These are phyloP conservation scores for Spencermartinsiella europaea DNA, from an alignment of 805 yeast species.

Conservation along the genomic window DNA sequence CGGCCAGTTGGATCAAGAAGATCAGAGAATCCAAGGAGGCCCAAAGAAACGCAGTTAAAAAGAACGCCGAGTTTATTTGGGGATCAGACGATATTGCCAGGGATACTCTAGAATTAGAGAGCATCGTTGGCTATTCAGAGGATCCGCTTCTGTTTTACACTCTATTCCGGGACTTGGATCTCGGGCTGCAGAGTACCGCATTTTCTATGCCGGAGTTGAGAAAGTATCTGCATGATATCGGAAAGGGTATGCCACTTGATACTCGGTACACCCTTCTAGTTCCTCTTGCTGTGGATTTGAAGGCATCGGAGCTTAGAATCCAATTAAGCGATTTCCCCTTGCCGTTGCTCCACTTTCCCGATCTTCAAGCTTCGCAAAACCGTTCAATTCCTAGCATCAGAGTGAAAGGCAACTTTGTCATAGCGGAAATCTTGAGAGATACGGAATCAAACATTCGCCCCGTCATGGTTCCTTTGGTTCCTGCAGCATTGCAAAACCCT, in stretches of 20 bases:
- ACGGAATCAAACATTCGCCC: slow-evolving; percentile 52
- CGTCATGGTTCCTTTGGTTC: slow-evolving; percentile 57
- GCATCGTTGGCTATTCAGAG: slow-evolving; percentile 42
- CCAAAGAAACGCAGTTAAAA: slow-evolving; percentile 35
- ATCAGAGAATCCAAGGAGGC: slow-evolving; percentile 37
- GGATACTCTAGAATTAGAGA: slow-evolving; percentile 40
- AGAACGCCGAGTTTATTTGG: slow-evolving; percentile 30
- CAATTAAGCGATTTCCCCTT: slow-evolving; percentile 83
- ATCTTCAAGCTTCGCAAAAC: slow-evolving; percentile 34
- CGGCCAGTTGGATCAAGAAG: slow-evolving; percentile 67
- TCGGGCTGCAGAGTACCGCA: slow-evolving; percentile 46
- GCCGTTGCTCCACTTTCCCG: slow-evolving; percentile 73
- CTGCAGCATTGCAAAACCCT: slow-evolving; percentile 24
- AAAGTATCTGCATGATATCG: slow-evolving; percentile 61
- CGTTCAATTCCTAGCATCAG: slow-evolving; percentile 25
- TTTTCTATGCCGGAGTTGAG: slow-evolving; percentile 50
- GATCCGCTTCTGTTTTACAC: slow-evolving; percentile 52
- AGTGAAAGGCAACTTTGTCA: slow-evolving; percentile 58
- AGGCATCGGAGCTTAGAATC: slow-evolving; percentile 55
- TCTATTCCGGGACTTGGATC: slow-evolving; percentile 44
- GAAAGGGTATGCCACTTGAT: slow-evolving; percentile 77
- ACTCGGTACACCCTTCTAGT: slow-evolving; percentile 61
- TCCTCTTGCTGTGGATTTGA: slow-evolving; percentile 57
- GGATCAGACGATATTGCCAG: slow-evolving; percentile 27
- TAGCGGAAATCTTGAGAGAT: slow-evolving; percentile 58